Evolutionary conservation across 768 basidiomycete species (phyloP), one percentile per base, ranked within the genome.

Genomic region (Mycena vitilis): DNA sequence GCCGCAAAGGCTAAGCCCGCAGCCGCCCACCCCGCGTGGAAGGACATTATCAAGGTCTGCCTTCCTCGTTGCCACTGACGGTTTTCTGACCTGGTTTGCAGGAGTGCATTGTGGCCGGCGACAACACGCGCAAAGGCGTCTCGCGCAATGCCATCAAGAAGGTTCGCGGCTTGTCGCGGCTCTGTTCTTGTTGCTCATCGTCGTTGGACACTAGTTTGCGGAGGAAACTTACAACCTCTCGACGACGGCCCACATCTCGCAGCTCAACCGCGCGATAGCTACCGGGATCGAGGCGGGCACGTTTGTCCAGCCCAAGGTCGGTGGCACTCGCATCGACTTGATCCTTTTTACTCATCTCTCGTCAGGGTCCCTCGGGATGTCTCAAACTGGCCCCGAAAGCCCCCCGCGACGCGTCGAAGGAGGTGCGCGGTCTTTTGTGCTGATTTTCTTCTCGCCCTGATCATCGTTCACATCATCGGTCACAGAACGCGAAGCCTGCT

Each of bases 91-190:
- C 4, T 56, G 3, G 56, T 44, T 30, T 42, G 16, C 37, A 95
- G 93, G 93, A 94, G 79, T 92, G 91, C 75, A 92, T 96, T 77
- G 75, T 80, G 58, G 83, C 80, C 40, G 82, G 90, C 76, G 89
- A 90, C 49, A 91, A 92, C 25, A 22, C 37, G 5, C 89, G 91
- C 54, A 22, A 40, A 7, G 65, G 59, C n/a, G 65, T 94, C 45
- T 95, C 94, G 16, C 86, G 95, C 55, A 80, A 83, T 23, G 85
- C 85, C 9, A 91, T 96, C 80, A 96, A 96, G 89, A 94, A 93
- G 87, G 91, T 93, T 65, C 71, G 87, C 77, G 7, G 65, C 5
- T 12, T 55, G 1, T 42, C 30, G 25, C 18, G 23, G 6, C 23
- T 12, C 0, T 53, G 37, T 64, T 34, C 56, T 56, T 67, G 23